Evolutionary conservation across 2,329 filamentous ascomycete species (phyloP).

Genomic region (Aspergillus udagawae): DNA sequence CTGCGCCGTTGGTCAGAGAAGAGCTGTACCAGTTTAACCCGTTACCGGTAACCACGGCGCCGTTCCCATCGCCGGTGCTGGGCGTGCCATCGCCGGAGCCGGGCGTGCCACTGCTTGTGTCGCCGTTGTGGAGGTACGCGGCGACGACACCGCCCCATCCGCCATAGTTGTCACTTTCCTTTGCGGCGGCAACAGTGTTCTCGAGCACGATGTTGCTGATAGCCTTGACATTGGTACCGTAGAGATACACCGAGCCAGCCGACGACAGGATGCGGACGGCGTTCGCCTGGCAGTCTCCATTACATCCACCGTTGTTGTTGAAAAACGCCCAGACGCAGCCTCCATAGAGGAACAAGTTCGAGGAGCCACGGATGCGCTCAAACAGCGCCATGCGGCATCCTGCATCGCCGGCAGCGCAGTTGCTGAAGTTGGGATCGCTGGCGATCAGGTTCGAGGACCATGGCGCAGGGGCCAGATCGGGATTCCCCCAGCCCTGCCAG

Average conservation of each 20-base stretch:
- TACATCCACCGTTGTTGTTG: constrained; percentile 28
- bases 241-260: constrained; percentile 21
- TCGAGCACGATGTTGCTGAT: constrained; percentile 29
- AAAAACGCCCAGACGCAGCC: constrained; percentile 41
- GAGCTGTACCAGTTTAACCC: no score
- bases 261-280: constrained; percentile 24
- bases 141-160: constrained; percentile 34
- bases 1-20: no score
- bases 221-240: constrained; percentile 27
- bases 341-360: constrained; percentile 35
- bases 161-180: constrained; percentile 25
- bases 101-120: no score
- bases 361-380: constrained; percentile 25
- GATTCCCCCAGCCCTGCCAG: constrained; percentile 27
- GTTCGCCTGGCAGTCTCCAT: constrained; percentile 38
- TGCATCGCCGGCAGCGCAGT: constrained; percentile 25
- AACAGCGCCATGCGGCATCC: constrained; percentile 35
- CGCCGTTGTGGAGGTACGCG: constrained; percentile 22
- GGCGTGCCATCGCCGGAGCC: no score
- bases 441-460: constrained; percentile 18
- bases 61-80: no score
- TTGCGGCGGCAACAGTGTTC: constrained; percentile 18
- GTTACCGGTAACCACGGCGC: no score
- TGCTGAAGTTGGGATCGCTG: constrained; percentile 26
- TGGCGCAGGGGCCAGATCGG: constrained; percentile 27